Base-by-base conservation (phyloP, 1,139 yeast species). In the Sugiyamaella pinicola region DNA sequence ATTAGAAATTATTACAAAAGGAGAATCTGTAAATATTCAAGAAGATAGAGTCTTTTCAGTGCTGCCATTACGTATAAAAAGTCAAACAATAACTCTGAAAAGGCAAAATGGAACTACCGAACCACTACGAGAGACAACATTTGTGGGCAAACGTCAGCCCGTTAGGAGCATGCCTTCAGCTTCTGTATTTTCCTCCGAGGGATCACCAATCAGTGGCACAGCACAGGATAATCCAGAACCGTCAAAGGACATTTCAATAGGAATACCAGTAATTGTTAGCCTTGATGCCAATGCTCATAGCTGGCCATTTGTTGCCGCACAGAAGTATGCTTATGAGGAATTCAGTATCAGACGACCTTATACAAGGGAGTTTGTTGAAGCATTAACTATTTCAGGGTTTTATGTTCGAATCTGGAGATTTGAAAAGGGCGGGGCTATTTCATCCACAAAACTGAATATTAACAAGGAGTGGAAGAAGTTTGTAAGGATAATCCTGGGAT, bases 391-490 rank as follows among this genome's bases (percentile, higher is more conserved):
- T 7, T 26, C 31, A 19, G 28, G 29, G 2, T 2, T 34, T 4
- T 26, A 41, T 9, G 39, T 21, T 15, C 47, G 52, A 22, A 19
- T 41, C 8, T 42, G 47, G 47, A 49, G 15, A 21, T 49, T 42
- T 49, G 29, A 49, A 22, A 42, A 19, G 22, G 24, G 19, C 13
- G 52, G 52, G 1, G 5, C 47, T 6, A 35, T 49, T 10, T 34
- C 42, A n/a, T 34, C 46, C 3, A 12, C 26, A 7, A 35, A n/a
- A 28, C 13, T 49, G 8, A 41, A 49, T 34, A 24, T 49, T 13
- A 49, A 49, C 29, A 41, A 34, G n/a, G 43, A 49, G 15, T 49
- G 52, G 52, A 34, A 42, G 28, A 42, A 35, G 44, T 41, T 49
- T 34, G 52, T 49, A 21, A 18, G 29, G 12, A 8, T 49, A 24